A percentile compares a stretch with the other conserved stretches of the same genome.
Conservation (phyloP, 768 basidiomycete species). For the Suillus cothurnatus region DNA sequence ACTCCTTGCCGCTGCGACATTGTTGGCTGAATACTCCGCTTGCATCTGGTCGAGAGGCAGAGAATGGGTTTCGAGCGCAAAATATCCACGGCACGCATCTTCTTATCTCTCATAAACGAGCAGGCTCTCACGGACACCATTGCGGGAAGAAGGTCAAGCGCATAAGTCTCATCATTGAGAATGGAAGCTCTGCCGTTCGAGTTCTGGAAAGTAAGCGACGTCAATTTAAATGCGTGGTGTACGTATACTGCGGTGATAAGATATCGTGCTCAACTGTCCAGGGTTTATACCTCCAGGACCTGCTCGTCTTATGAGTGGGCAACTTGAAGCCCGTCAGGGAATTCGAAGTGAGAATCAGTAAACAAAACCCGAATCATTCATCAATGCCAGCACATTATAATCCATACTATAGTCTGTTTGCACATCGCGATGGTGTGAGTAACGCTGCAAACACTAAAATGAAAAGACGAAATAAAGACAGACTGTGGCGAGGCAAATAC, state of each 20-base stretch:
- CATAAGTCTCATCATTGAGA: not conserved
- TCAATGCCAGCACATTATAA: not conserved
- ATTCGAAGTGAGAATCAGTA: not conserved
- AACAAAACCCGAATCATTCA: not conserved
- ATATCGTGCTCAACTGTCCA: not conserved
- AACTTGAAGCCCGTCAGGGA: not conserved
- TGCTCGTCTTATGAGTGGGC: not conserved
- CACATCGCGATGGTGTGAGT: not conserved
- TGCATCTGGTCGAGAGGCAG: not conserved
- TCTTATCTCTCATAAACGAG: not conserved
- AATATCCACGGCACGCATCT: not conserved
- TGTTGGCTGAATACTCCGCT: not conserved
- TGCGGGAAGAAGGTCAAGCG: not conserved
- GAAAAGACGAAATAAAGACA: conserved; percentile 5
- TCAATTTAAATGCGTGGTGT: not conserved
- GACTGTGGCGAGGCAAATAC: not conserved
- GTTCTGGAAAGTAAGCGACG: not conserved
- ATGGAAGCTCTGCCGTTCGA: not conserved
- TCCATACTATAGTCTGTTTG: not conserved
- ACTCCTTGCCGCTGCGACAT: not conserved
- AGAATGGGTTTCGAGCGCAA: not conserved
- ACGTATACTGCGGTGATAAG: not conserved
- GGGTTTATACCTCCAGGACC: not conserved
- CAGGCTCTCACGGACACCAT: not conserved
- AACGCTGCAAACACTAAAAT: not conserved